Evolutionary conservation across 352 stramenopile genomes (phyloP).

Genomic region (Phytophthora pisi): DNA sequence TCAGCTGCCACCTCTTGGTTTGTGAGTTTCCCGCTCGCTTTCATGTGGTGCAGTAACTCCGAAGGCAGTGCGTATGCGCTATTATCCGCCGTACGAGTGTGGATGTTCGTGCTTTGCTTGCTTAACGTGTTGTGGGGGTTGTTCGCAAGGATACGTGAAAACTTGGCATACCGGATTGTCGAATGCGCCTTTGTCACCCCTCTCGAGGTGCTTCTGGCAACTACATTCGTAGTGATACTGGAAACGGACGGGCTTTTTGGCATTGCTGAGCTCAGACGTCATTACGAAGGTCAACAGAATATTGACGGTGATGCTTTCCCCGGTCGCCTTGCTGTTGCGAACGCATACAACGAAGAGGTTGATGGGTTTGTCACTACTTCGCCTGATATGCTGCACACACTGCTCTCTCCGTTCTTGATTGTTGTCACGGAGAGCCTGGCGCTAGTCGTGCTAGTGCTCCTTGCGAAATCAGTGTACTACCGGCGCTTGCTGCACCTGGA

Average conservation of each 20-base stretch:
- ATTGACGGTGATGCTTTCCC: slow-evolving; percentile 43
- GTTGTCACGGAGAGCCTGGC: slow-evolving; percentile 41
- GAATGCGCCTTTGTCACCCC: slow-evolving; percentile 48
- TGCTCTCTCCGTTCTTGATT: slow-evolving; percentile 44
- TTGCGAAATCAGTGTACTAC: slow-evolving; percentile 27
- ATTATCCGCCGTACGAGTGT: slow-evolving; percentile 46
- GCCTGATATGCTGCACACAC: slow-evolving; percentile 19
- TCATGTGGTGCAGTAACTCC: slow-evolving; percentile 45
- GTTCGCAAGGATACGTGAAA: slow-evolving; percentile 38
- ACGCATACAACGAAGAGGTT: slow-evolving; percentile 61
- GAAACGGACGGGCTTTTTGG: slow-evolving; percentile 36
- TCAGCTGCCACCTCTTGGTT: slow-evolving; percentile 60
- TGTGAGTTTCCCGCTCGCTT: slow-evolving; percentile 48
- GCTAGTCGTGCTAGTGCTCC: slow-evolving; percentile 25
- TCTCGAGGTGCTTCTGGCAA: slow-evolving; percentile 43
- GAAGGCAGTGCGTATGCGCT: slow-evolving; percentile 38
- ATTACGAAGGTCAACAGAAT: slow-evolving; percentile 42
- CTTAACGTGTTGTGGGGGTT: slow-evolving; percentile 46
- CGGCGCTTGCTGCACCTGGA: slow-evolving; percentile 3
- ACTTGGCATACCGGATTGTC: slow-evolving; percentile 45
- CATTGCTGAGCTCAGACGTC: slow-evolving; percentile 39
- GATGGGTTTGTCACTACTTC: slow-evolving; percentile 47
- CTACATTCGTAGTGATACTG: slow-evolving; percentile 29
- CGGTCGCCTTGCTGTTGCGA: slow-evolving; percentile 37
- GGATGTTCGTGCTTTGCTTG: slow-evolving; percentile 54